Evolutionary conservation across 495 filamentous ascomycete genomes (phyloP).

Genomic region (Lasiosphaeria hispida): DNA sequence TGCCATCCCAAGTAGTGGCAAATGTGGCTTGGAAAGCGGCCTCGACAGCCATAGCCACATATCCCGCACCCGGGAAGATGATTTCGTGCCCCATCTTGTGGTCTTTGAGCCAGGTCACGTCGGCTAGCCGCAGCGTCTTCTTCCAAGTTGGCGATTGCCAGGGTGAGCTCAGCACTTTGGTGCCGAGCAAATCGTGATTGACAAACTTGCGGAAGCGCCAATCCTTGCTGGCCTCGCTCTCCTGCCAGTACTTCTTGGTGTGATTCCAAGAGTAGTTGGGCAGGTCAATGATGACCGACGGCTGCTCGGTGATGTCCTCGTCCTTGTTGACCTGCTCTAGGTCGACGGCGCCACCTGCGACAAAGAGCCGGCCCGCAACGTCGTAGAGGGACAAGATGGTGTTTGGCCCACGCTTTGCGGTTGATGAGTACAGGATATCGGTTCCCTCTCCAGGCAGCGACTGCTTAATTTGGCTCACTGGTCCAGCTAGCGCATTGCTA

Average conservation of each 20-base stretch:
- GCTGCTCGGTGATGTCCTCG: background rate
- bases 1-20: background rate
- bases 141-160: constrained; percentile 39
- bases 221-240: constrained; percentile 18
- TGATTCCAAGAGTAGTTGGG: constrained; percentile 33
- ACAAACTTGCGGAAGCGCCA: constrained; percentile 12
- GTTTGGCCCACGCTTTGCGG: constrained; percentile 27
- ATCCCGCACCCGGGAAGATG: constrained; percentile 17
- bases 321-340: constrained; percentile 9
- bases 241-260: constrained; percentile 24
- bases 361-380: constrained; percentile 36
- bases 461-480: constrained; percentile 40
- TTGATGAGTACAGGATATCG: constrained; percentile 22
- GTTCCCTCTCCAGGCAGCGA: constrained; percentile 4
- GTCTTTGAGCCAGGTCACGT: constrained; percentile 37
- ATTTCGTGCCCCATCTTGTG: constrained; percentile 38
- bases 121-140: constrained; percentile 35
- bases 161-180: constrained; percentile 6
- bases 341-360: constrained; percentile 5
- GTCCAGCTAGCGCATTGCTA: constrained; percentile 45
- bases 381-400: constrained; percentile 23
- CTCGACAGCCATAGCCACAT: constrained; percentile 35
- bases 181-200: constrained; percentile 20
- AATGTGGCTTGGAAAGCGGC: constrained; percentile 21
- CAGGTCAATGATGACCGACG: constrained; percentile 29